Evolutionary conservation across 306 rosid genomes (phyloP), one percentile per base, ranked within the genome.

Genomic region (Amphicarpaea edgeworthii): DNA sequence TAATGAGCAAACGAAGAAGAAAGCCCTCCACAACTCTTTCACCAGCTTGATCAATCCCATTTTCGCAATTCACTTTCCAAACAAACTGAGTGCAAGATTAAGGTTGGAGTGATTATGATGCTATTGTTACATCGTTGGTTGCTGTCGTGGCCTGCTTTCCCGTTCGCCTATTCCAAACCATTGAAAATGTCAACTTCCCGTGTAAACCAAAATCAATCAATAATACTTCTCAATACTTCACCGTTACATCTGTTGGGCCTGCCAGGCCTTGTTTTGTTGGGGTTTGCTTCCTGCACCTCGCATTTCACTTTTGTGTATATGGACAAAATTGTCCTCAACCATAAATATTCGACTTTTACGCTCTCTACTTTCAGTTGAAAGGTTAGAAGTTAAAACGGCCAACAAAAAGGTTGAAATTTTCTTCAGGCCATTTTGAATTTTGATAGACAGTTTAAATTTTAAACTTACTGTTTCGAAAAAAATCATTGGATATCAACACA

Each of bases 1-100:
- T 3, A 70, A 2, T 9, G 89, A 83, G 32, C 69, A 67, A 7
- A 87, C 40, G 57, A 92, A 92, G 26, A 57, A 47, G 68, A 89
- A 26, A 55, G 80, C 76, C 37, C 74, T 68, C 58, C 53, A 50
- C 17, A 87, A 67, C 78, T 87, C 87, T 67, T 54, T 73, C 24
- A 73, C 83, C 88, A 38, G 32, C 54, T 2, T 21, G 12, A 50
- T 20, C 68, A 81, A 8, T 15, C 51, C 75, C 77, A 77, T 82
- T 17, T 40, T 58, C 28, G 28, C 28, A 4, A 26, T 19, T 57
- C 6, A n/a, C n/a, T n/a, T 49, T 2, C 17, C 3, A 32, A n/a
- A n/a, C n/a, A n/a, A n/a, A n/a, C n/a, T n/a, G n/a, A 54, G 30
- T 20, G 32, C n/a, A 32, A 54, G 15, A 21, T 54, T 23, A 54